These are phyloP conservation scores for Homolaphlyctis polyrhiza DNA, from an alignment of 371 early-diverging fungal genomes.

Conservation along the genomic window DNA sequence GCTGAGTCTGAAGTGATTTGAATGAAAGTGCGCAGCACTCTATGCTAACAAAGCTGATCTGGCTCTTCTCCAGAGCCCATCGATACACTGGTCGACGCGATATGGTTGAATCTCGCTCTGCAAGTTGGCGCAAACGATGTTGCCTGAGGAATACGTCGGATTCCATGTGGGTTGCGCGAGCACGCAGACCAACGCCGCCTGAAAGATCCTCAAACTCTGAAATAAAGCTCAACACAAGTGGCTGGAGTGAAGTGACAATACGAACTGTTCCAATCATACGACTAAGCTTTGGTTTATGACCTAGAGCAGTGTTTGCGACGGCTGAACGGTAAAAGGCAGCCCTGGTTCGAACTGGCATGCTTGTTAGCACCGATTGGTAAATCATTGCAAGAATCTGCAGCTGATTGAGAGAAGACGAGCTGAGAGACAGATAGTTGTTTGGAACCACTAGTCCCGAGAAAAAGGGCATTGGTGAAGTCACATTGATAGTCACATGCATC, in stretches of 20 bases:
- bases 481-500: conserved; percentile 56
- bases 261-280: conserved; percentile 28
- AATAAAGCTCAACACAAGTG: conserved; percentile 32
- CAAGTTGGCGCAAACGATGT: conserved; percentile 12
- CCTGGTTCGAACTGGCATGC: conserved; percentile 42
- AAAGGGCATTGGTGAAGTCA: conserved; percentile 36
- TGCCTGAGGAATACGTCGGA: conserved; percentile 33
- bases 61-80: conserved; percentile 6
- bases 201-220: conserved; percentile 27
- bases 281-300: conserved; percentile 38
- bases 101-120: not conserved
- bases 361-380: conserved; percentile 42
- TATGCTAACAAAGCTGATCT: conserved; percentile 7
- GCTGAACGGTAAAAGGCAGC: conserved; percentile 18
- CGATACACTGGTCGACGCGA: conserved; percentile 11
- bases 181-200: conserved; percentile 38
- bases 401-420: conserved; percentile 22
- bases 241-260: conserved; percentile 26
- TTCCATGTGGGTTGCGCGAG: conserved; percentile 33
- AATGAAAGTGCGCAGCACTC: conserved; percentile 6
- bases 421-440: conserved; percentile 34
- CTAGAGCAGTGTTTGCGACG: not conserved
- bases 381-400: conserved; percentile 26
- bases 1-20: too few species aligned
- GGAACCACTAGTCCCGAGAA: conserved; percentile 26